phyloP scores from a whole-genome alignment of 352 stramenopile genomes.

The Phytophthora ramorum region DNA sequence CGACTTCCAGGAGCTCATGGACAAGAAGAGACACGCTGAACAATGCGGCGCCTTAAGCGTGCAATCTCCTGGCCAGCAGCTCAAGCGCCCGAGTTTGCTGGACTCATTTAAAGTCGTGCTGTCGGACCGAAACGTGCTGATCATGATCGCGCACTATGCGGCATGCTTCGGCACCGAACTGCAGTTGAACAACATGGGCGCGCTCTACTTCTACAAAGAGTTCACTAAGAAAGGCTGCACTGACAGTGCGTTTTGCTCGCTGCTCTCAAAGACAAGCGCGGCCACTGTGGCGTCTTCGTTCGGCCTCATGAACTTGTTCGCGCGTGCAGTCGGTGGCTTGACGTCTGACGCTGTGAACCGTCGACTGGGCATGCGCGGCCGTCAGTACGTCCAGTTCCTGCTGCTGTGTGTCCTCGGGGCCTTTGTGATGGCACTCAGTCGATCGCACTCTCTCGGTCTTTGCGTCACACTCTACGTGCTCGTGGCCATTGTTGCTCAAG shows the following conservation, averaged over 20 bases:
- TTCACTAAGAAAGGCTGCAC: slow-evolving; percentile 76
- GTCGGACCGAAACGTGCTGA: slow-evolving; percentile 89
- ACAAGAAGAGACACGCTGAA: slow-evolving; percentile 57
- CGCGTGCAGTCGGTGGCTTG: slow-evolving; percentile 88
- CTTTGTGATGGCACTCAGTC: slow-evolving; percentile 91
- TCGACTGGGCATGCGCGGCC: slow-evolving; percentile 90
- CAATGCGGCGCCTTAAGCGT: slow-evolving; percentile 35
- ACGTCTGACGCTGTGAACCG: slow-evolving; percentile 87
- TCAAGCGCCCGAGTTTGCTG: slow-evolving; percentile 27
- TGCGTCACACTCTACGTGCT: slow-evolving; percentile 91
- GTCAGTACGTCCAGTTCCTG: slow-evolving; percentile 85
- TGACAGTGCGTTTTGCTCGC: slow-evolving; percentile 38
- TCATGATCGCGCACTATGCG: slow-evolving; percentile 95
- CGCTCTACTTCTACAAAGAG: slow-evolving; percentile 93
- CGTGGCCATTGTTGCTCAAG: slow-evolving; percentile 93
- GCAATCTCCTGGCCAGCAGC: neutral
- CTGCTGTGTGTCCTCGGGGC: slow-evolving; percentile 78
- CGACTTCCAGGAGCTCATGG: slow-evolving; percentile 90
- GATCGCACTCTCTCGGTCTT: slow-evolving; percentile 65
- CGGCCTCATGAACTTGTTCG: slow-evolving; percentile 95
- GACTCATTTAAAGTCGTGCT: slow-evolving; percentile 64
- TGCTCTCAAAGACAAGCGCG: slow-evolving; percentile 66
- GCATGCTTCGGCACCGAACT: slow-evolving; percentile 95
- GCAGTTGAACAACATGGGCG: slow-evolving; percentile 96
- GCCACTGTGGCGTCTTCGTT: slow-evolving; percentile 92